A percentile compares a stretch with the other conserved stretches of the same genome.
Conservation (phyloP, 2,329 filamentous ascomycete species). For the Diaporthe amygdali region DNA sequence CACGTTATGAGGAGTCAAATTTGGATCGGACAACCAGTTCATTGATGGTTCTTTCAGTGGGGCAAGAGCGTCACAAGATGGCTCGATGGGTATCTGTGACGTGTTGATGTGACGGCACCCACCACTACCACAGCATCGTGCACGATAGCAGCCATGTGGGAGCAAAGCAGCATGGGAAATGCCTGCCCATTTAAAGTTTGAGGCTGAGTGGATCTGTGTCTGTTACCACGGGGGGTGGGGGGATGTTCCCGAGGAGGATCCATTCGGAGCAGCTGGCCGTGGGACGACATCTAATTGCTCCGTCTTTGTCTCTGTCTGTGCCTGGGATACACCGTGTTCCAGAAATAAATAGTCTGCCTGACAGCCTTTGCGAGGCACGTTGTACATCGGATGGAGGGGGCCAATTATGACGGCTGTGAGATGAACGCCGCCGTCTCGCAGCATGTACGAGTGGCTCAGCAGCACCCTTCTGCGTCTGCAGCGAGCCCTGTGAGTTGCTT, state of each 20-base stretch:
- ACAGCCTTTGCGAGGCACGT: not conserved
- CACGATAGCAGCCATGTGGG: not conserved
- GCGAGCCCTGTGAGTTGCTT: not conserved
- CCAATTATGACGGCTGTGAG: not conserved
- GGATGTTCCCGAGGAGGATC: not conserved
- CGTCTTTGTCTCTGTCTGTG: not conserved
- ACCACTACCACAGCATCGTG: not conserved
- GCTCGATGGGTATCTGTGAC: not conserved
- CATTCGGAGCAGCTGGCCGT: not conserved
- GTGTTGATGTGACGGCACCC: not conserved
- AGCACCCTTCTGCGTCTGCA: not conserved
- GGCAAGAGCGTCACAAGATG: not conserved
- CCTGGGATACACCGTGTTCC: not conserved
- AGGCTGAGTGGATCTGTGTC: not conserved
- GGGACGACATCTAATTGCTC: not conserved
- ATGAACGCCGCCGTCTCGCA: not conserved
- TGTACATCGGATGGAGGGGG: not conserved
- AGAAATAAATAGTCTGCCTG: not conserved
- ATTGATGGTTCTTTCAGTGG: not conserved
- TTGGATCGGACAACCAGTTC: not conserved
- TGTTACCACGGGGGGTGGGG: not conserved
- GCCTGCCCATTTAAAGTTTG: constrained; percentile 8
- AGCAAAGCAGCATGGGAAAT: not conserved
- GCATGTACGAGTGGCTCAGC: not conserved
- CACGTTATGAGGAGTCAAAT: not conserved